A percentile compares a stretch with the other conserved stretches of the same genome.
Evolutionary conservation across 2,329 filamentous ascomycete genomes (phyloP).

Genomic region (Aspergillus versicolor): DNA sequence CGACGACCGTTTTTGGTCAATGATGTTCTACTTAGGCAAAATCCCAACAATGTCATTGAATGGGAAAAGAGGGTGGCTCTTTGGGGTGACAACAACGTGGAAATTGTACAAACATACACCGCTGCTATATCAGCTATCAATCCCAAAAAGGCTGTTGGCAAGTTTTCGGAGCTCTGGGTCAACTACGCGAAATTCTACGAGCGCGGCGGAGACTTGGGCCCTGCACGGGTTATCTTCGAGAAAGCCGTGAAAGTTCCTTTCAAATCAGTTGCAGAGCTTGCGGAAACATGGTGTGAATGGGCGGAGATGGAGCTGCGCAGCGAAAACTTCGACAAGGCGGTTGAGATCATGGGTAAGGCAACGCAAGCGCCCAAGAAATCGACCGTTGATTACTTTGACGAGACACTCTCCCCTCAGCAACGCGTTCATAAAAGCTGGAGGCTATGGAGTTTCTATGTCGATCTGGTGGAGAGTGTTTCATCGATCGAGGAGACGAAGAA

Average conservation of each 20-base stretch:
- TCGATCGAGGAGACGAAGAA: slow-evolving; percentile 88
- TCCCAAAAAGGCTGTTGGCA: slow-evolving; percentile 89
- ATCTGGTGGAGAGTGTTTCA: slow-evolving; percentile 91
- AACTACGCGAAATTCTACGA: slow-evolving; percentile 99
- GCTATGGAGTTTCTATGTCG: slow-evolving; percentile 98
- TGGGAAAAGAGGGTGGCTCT: slow-evolving; percentile 97
- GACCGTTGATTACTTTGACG: slow-evolving; percentile 99
- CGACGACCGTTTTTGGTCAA: slow-evolving; percentile 93
- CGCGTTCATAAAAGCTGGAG: slow-evolving; percentile 99
- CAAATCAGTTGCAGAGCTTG: slow-evolving; percentile 94
- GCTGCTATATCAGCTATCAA: slow-evolving; percentile 89
- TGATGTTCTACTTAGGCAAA: slow-evolving; percentile 90
- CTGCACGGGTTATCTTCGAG: slow-evolving; percentile 89
- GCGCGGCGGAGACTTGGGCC: slow-evolving; percentile 76
- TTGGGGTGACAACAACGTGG: slow-evolving; percentile 89
- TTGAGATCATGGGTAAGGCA: slow-evolving; percentile 95
- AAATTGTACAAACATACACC: slow-evolving; percentile 92
- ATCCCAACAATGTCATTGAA: slow-evolving; percentile 91
- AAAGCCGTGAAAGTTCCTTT: slow-evolving; percentile 98
- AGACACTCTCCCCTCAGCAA: slow-evolving; percentile 88
- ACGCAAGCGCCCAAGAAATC: slow-evolving; percentile 95
- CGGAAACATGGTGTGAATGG: slow-evolving; percentile 99
- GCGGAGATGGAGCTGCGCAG: slow-evolving; percentile 96
- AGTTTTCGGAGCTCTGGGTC: slow-evolving; percentile 92
- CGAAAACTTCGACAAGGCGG: slow-evolving; percentile 92